Base-by-base conservation (phyloP, 768 basidiomycete genomes). In the Gymnopilus junonius region DNA sequence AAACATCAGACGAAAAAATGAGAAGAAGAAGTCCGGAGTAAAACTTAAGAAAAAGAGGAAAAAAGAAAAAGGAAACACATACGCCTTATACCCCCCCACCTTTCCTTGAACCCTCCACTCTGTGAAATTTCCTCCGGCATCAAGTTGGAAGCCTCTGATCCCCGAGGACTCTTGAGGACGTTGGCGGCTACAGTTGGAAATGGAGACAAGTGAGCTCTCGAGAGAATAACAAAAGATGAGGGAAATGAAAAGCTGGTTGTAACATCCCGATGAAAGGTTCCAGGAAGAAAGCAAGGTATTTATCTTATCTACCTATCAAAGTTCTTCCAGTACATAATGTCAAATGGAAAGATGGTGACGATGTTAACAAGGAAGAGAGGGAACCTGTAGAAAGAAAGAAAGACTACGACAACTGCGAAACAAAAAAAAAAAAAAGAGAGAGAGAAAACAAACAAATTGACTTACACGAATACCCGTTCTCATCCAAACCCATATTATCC, bases 401-500 rank as follows among this genome's bases (percentile, higher is more conserved):
- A n/a, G n/a, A n/a, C n/a, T n/a, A n/a, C n/a, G n/a, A n/a, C n/a
- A n/a, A n/a, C n/a, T n/a, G n/a, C n/a, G n/a, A n/a, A n/a, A n/a
- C n/a, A n/a, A n/a, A n/a, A n/a, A 37, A 37, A 14, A 37, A 14
- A 37, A 14, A 14, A 37, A 37, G n/a, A 42, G 40, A 42, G 40
- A 15, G n/a, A n/a, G n/a, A 42, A 20, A 42, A 5, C 6, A 27
- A 20, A 29, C 25, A 12, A 17, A 46, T 15, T 2, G 14, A 67
- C 80, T 64, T 59, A 86, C 87, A 65, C 65, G 79, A 79, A 17
- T 75, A 55, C 6, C 60, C 60, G 31, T 85, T 83, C 72, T 93
- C 86, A 59, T 92, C 84, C 64, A 91, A 72, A 0, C 92, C 93
- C 88, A 90, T 92, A 68, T 92, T 90, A 64, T 94, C 93, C 87